These are phyloP conservation scores for Lecanicillium sp. DNA, from an alignment of 2,329 filamentous ascomycete genomes.

Conservation along the genomic window DNA sequence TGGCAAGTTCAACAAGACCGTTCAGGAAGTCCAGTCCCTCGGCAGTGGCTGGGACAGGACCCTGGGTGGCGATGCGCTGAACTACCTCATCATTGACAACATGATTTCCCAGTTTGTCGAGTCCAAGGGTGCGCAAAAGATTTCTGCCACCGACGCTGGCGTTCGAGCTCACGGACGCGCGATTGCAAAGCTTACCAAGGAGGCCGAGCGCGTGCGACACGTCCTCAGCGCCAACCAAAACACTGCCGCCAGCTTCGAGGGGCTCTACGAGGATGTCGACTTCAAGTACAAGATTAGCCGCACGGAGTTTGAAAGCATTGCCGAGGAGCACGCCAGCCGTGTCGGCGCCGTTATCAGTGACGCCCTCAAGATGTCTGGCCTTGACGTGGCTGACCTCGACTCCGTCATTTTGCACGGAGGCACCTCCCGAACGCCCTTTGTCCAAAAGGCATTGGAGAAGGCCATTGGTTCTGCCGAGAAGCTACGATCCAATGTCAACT, in stretches of 20 bases:
- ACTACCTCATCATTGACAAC: constrained; percentile 79
- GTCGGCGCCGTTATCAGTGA: constrained; percentile 63
- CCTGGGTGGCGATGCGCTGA: constrained; percentile 84
- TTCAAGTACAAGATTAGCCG: constrained; percentile 87
- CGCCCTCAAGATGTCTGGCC: constrained; percentile 64
- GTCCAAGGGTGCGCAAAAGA: constrained; percentile 58
- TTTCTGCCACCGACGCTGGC: constrained; percentile 51
- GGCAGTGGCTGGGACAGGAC: constrained; percentile 84
- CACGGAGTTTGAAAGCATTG: constrained; percentile 72
- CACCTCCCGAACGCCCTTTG: constrained; percentile 82
- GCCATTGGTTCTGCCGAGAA: constrained; percentile 66
- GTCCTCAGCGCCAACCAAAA: constrained; percentile 90
- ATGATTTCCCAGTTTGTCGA: constrained; percentile 76
- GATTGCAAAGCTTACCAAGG: constrained; percentile 85
- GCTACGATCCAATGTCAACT: constrained; percentile 89
- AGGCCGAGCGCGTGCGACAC: constrained; percentile 79
- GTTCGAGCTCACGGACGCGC: constrained; percentile 73
- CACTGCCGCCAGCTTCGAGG: constrained; percentile 74
- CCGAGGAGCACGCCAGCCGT: constrained; percentile 58
- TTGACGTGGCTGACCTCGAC: constrained; percentile 70
- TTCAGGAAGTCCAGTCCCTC: constrained; percentile 88
- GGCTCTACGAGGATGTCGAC: constrained; percentile 83
- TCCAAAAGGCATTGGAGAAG: constrained; percentile 80
- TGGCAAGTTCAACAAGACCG: constrained; percentile 89
- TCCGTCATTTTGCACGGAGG: constrained; percentile 93